These are phyloP conservation scores for Zygotorulaspora sp. DNA, from an alignment of 805 yeast genomes.

Conservation along the genomic window DNA sequence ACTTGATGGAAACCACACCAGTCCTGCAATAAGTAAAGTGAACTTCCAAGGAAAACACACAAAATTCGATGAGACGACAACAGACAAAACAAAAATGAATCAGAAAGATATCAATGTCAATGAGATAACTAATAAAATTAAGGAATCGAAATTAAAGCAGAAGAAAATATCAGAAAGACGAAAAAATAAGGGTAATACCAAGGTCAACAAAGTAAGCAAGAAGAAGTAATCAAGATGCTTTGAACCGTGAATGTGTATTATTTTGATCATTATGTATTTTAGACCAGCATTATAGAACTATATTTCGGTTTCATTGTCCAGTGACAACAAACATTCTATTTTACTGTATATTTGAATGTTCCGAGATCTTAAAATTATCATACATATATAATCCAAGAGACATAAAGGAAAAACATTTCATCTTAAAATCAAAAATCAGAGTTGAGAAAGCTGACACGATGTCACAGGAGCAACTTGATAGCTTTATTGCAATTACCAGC, in stretches of 20 bases:
- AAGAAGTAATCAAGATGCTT: constrained; percentile 3
- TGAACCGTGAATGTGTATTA: neutral
- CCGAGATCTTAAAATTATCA: neutral
- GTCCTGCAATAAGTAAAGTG: constrained; percentile 50
- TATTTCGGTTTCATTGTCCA: neutral
- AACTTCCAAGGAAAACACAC: constrained; percentile 55
- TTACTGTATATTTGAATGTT: too few species aligned
- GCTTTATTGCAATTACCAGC: constrained; percentile 82
- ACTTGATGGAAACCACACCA: constrained; percentile 35
- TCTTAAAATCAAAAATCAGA: neutral
- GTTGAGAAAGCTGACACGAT: constrained; percentile 11
- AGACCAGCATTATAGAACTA: too few species aligned
- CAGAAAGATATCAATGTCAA: constrained; percentile 2
- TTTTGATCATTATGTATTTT: too few species aligned
- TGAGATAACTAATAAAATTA: constrained; percentile 2
- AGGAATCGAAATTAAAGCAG: constrained; percentile 7
- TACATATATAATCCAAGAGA: constrained; percentile 1
- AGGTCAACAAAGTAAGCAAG: constrained; percentile 7
- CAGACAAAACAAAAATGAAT: constrained; percentile 11
- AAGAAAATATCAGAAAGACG: neutral
- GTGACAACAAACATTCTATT: neutral
- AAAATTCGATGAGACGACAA: constrained; percentile 38
- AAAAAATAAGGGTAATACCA: neutral
- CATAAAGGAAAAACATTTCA: constrained; percentile 1
- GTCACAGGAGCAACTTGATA: constrained; percentile 52